Evolutionary conservation across 352 stramenopile species (phyloP).

Genomic region (Globisporangium spinosum): DNA sequence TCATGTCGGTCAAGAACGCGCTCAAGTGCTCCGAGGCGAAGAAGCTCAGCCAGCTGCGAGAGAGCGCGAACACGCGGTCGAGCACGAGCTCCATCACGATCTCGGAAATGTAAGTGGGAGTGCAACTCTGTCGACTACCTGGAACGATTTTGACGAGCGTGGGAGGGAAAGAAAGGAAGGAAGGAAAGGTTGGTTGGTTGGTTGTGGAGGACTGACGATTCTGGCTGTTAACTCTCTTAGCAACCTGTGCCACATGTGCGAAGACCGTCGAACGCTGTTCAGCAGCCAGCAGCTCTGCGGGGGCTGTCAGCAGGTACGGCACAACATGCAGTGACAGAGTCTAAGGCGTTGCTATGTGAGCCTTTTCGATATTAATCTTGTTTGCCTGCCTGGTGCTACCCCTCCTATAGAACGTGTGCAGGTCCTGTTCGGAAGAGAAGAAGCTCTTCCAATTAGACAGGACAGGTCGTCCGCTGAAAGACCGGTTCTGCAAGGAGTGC

Average conservation of each 20-base stretch:
- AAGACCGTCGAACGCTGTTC: constrained; percentile 4
- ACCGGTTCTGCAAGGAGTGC: constrained; percentile 47
- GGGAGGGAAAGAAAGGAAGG: neutral
- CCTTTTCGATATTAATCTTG: neutral
- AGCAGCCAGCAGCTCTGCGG: constrained; percentile 20
- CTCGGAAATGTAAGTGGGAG: constrained; percentile 5
- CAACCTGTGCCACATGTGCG: constrained; percentile 2
- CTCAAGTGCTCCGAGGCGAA: constrained; percentile 15
- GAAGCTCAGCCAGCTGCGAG: constrained; percentile 2
- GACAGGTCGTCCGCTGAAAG: constrained; percentile 27
- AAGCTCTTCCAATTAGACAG: constrained; percentile 48
- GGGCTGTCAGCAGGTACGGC: constrained; percentile 29
- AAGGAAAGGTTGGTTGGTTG: neutral
- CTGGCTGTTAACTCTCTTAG: constrained; percentile 17
- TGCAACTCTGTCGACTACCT: neutral
- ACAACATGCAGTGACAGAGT: too few relatives aligned
- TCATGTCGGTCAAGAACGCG: constrained; percentile 17
- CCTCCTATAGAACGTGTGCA: constrained; percentile 37
- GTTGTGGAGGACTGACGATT: neutral
- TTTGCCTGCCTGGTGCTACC: neutral
- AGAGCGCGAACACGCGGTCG: neutral
- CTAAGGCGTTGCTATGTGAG: too few relatives aligned
- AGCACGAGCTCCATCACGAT: constrained; percentile 9
- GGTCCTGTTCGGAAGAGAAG: constrained; percentile 43
- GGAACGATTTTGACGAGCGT: neutral